Conservation (phyloP, 2,329 filamentous ascomycete genomes). For the Basipetospora chlamydospora region DNA sequence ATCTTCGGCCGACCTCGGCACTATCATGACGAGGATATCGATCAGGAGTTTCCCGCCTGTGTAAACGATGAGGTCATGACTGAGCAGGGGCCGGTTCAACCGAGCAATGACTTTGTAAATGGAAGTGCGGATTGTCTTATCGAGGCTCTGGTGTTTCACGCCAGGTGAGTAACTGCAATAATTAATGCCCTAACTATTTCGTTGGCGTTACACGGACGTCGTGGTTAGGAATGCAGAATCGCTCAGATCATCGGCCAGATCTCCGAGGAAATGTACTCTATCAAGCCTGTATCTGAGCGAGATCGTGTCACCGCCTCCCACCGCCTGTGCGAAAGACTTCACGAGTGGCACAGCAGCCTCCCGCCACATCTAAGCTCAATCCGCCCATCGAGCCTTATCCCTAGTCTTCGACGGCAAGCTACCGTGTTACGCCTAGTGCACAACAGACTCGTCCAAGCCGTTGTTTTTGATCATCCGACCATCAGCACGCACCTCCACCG, state of each 20-base stretch:
- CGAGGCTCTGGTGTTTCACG: conserved; percentile 31
- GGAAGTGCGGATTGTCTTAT: conserved; percentile 29
- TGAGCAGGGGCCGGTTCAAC: conserved; percentile 18
- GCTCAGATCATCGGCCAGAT: conserved; percentile 23
- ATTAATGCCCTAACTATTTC: not conserved
- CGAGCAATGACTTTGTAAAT: conserved; percentile 11
- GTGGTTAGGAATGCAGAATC: no score
- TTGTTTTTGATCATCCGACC: conserved; percentile 43
- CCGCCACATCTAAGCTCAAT: conserved; percentile 28
- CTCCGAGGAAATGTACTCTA: conserved; percentile 24
- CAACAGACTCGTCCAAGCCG: conserved; percentile 33
- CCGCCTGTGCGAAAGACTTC: conserved; percentile 21
- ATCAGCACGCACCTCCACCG: conserved; percentile 26
- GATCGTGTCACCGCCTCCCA: conserved; percentile 23
- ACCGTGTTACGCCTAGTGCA: conserved; percentile 37
- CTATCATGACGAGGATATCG: conserved; percentile 49
- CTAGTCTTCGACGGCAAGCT: conserved; percentile 31
- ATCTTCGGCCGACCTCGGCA: conserved; percentile 45
- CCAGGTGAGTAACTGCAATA: conserved; percentile 16
- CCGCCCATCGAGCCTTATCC: conserved; percentile 28
- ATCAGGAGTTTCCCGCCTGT: conserved; percentile 40
- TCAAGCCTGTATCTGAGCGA: conserved; percentile 19
- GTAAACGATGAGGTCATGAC: conserved; percentile 44
- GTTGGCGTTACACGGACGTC: not conserved
- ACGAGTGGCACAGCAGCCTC: conserved; percentile 22